These are phyloP conservation scores for Salix dunnii DNA, from an alignment of 345 rosid species.

Conservation along the genomic window DNA sequence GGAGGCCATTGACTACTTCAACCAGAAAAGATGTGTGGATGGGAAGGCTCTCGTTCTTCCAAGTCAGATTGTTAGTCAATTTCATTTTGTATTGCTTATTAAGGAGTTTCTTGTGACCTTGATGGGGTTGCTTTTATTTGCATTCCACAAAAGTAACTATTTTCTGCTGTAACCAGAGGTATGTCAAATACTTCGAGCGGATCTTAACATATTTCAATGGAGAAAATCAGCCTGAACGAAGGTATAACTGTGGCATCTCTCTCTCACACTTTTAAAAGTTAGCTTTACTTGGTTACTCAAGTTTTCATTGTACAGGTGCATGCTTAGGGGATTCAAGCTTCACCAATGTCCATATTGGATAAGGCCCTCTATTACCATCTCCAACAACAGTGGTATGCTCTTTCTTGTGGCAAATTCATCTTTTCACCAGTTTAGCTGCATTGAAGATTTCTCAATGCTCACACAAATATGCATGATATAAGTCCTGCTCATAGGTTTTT, in stretches of 20 bases:
- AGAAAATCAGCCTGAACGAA: constrained; percentile 72
- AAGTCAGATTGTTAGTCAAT: constrained; percentile 76
- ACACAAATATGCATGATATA: too few relatives aligned
- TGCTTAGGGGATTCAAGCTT: constrained; percentile 82
- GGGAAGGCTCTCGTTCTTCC: constrained; percentile 91
- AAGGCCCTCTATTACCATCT: constrained; percentile 72
- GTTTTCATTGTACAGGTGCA: constrained; percentile 48
- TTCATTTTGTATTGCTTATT: constrained; percentile 16
- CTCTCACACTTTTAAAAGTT: background rate
- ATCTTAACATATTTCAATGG: constrained; percentile 71
- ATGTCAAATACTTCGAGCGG: constrained; percentile 77
- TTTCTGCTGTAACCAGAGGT: constrained; percentile 46
- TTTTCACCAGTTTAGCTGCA: background rate
- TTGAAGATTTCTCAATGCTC: too few relatives aligned
- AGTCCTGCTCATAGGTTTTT: too few relatives aligned
- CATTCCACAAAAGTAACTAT: background rate
- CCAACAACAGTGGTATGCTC: constrained; percentile 60
- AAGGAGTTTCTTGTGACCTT: background rate
- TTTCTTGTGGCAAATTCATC: constrained; percentile 1
- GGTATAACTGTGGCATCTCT: constrained; percentile 38
- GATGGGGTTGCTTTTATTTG: background rate
- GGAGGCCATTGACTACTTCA: constrained; percentile 72
- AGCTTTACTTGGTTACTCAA: constrained; percentile 5
- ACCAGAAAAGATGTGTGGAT: constrained; percentile 87
- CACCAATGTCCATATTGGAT: constrained; percentile 85